phyloP scores from a whole-genome alignment of 2,329 filamentous ascomycete species.

The Botrytis hyacinthi region DNA sequence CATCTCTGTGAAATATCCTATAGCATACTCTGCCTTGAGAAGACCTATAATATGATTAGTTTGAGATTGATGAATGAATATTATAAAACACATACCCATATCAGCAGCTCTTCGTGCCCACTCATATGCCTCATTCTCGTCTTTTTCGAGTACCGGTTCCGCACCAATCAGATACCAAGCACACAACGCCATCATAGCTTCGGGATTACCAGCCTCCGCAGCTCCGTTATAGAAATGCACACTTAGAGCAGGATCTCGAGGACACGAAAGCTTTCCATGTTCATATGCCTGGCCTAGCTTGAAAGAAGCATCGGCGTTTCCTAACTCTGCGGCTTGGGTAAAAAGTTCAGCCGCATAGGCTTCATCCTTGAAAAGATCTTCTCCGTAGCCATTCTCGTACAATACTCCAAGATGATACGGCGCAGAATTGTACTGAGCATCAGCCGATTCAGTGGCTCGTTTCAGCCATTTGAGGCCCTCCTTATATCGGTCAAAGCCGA shows the following conservation, averaged over 20 bases:
- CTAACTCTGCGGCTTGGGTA: slow-evolving; percentile 89
- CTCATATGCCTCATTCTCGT: slow-evolving; percentile 93
- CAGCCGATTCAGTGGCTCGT: slow-evolving; percentile 83
- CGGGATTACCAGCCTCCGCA: slow-evolving; percentile 77
- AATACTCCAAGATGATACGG: slow-evolving; percentile 87
- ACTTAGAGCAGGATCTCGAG: slow-evolving; percentile 85
- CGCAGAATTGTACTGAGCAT: slow-evolving; percentile 86
- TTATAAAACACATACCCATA: slow-evolving; percentile 59
- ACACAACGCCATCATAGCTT: slow-evolving; percentile 96
- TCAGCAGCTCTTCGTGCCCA: slow-evolving; percentile 90
- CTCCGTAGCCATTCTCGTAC: slow-evolving; percentile 90
- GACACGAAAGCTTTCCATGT: slow-evolving; percentile 82
- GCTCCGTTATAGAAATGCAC: slow-evolving; percentile 97
- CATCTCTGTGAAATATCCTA: slow-evolving; percentile 98
- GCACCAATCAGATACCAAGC: slow-evolving; percentile 98
- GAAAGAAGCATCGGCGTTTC: slow-evolving; percentile 81
- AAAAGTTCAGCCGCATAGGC: slow-evolving; percentile 90
- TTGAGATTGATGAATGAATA: neutral
- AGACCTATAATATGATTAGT: slow-evolving; percentile 34
- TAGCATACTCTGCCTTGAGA: slow-evolving; percentile 79
- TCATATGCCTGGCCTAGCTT: slow-evolving; percentile 96
- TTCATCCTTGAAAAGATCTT: slow-evolving; percentile 89
- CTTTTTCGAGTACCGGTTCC: slow-evolving; percentile 86
- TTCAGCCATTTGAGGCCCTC: slow-evolving; percentile 98
- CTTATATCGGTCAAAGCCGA: slow-evolving; percentile 80